Evolutionary conservation across 768 basidiomycete genomes (phyloP), one percentile per base, ranked within the genome.

Genomic region (Amanita muscaria): DNA sequence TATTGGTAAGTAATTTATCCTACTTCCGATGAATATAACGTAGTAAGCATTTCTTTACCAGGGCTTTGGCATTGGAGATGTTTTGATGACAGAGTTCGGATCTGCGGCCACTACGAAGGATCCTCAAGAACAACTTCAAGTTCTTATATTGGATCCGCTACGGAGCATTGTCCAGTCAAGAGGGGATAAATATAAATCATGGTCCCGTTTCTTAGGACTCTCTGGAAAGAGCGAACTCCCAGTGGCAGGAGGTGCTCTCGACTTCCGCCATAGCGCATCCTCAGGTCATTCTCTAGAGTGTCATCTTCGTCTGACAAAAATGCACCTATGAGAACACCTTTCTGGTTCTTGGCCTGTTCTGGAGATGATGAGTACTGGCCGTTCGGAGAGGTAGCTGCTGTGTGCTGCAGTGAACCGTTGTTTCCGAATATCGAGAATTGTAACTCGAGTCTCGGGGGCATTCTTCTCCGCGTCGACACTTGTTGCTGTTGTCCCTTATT

Each of bases 291-390:
- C 12, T 59, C 56, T 14, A 32, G 36, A 12, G 47, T 52, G 10
- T 54, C 61, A 3, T 67, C 58, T 16, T 72, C 72, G 8, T 70
- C 70, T 2, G 69, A 68, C 1, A 59, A 56, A 49, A 77, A 76
- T 25, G 72, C 72, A 0, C 72, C 73, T 8, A 73, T 74, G 4
- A 63, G 67, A 29, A 60, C 59, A 36, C 58, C 67, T 46, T 58
- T 62, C 30, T 46, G 50, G 41, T 48, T 38, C 19, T 33, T 36
- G 23, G 52, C 40, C 25, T 50, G 51, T 46, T 47, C 16, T 48
- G 55, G 42, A 33, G 59, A 38, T 35, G 50, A 46, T n/a, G n/a
- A n/a, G n/a, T n/a, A n/a, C n/a, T n/a, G n/a, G 29, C 56, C 37
- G 40, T 49, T 49, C 46, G 50, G 46, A 42, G 51, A 54, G 48